Conservation (phyloP, 495 filamentous ascomycete genomes). For the Clohesyomyces aquaticus region DNA sequence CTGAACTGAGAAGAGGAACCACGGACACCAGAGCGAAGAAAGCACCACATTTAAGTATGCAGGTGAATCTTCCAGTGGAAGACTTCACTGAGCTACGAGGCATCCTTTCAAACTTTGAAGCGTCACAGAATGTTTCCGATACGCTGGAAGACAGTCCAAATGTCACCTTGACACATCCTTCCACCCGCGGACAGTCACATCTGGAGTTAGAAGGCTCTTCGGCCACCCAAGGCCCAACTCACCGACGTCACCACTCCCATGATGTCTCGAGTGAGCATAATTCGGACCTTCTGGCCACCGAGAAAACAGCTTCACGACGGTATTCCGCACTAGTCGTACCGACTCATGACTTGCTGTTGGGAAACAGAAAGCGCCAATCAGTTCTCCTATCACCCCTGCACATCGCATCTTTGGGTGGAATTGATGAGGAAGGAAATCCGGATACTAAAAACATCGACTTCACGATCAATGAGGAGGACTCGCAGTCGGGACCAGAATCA, state of each 20-base stretch:
- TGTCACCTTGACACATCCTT: not conserved
- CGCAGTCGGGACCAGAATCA: no score
- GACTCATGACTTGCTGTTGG: not conserved
- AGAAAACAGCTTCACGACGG: not conserved
- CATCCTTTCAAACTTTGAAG: no score
- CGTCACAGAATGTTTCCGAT: not conserved
- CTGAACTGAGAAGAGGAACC: not conserved
- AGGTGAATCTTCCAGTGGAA: no score
- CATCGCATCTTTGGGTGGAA: not conserved
- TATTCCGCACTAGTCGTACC: not conserved
- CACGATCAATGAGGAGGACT: no score
- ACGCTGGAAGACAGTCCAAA: not conserved
- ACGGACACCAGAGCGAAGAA: not conserved
- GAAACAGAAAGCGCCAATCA: not conserved
- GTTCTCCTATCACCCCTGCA: not conserved
- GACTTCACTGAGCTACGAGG: no score
- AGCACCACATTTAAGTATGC: not conserved
- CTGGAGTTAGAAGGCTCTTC: not conserved
- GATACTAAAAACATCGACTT: no score
- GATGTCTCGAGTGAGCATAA: not conserved
- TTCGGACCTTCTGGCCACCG: not conserved
- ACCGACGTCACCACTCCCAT: not conserved
- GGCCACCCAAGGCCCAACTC: not conserved
- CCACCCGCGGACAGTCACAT: not conserved
- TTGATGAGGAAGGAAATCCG: no score